A percentile compares a stretch with the other conserved stretches of the same genome.
Conservation (phyloP, 1,139 yeast genomes). For the Diutina ranongensis region DNA sequence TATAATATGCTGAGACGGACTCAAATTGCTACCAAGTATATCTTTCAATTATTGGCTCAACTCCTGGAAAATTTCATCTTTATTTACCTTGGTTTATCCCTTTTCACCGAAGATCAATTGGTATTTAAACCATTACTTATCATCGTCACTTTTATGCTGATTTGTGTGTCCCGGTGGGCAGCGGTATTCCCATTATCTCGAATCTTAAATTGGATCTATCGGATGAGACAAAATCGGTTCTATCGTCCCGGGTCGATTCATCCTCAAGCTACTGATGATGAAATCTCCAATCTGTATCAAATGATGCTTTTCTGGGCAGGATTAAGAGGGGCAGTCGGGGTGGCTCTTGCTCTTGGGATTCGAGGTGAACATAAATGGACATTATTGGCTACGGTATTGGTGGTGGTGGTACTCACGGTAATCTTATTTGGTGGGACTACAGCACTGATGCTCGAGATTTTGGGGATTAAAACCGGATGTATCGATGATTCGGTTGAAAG, state of each 20-base stretch:
- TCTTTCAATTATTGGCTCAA: constrained; percentile 89
- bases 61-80: constrained; percentile 93
- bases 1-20: constrained; percentile 96
- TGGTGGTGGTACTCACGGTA: constrained; percentile 92
- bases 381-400: constrained; percentile 84
- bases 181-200: constrained; percentile 92
- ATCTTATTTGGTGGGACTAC: constrained; percentile 97
- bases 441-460: constrained; percentile 91
- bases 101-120: constrained; percentile 91
- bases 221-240: constrained; percentile 38
- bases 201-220: constrained; percentile 68
- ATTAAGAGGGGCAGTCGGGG: constrained; percentile 97
- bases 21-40: constrained; percentile 90
- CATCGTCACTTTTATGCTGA: constrained; percentile 79
- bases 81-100: constrained; percentile 84
- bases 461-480: constrained; percentile 88
- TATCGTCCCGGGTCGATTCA: constrained; percentile 29
- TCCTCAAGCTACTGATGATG: constrained; percentile 53
- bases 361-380: constrained; percentile 92
- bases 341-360: constrained; percentile 93
- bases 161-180: constrained; percentile 93
- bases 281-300: constrained; percentile 89
- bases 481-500: constrained; percentile 62
- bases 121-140: constrained; percentile 90
- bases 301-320: constrained; percentile 99